A percentile compares a stretch with the other conserved stretches of the same genome.
These are phyloP conservation scores for Calonectria hongkongensis DNA, from an alignment of 2,329 filamentous ascomycete genomes.

Conservation along the genomic window DNA sequence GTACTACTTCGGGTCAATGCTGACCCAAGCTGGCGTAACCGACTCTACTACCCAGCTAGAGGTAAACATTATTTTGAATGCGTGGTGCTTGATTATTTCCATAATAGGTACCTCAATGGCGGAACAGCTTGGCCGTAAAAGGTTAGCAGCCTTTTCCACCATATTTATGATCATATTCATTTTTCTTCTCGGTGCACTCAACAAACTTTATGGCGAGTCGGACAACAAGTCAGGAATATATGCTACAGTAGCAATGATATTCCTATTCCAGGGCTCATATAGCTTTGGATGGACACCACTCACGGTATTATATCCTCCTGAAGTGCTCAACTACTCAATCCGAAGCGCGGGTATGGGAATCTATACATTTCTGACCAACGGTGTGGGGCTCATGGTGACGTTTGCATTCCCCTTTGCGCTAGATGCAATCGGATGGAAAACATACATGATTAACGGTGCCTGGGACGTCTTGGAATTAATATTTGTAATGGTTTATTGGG, in stretches of 20 bases:
- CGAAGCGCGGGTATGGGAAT: conserved; percentile 60
- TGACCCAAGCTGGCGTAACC: conserved; percentile 68
- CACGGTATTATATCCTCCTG: conserved; percentile 53
- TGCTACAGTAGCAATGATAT: conserved; percentile 57
- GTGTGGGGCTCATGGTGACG: conserved; percentile 31
- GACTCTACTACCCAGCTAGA: conserved; percentile 65
- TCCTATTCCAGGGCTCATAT: conserved; percentile 56
- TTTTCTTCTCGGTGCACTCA: conserved; percentile 70
- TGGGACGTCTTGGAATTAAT: conserved; percentile 52
- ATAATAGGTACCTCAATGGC: conserved; percentile 65
- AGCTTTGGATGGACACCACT: conserved; percentile 55
- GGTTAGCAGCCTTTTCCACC: conserved; percentile 63
- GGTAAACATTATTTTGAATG: conserved; percentile 71
- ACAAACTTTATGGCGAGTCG: conserved; percentile 60
- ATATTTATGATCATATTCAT: conserved; percentile 64
- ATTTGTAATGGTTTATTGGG: conserved; percentile 34
- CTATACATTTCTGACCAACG: conserved; percentile 39
- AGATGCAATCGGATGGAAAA: conserved; percentile 52
- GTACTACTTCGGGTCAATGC: conserved; percentile 60
- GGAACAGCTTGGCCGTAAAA: conserved; percentile 66
- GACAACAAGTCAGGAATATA: conserved; percentile 62
- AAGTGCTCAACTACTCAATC: conserved; percentile 56
- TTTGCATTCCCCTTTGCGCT: conserved; percentile 51
- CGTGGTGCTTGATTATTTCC: conserved; percentile 66
- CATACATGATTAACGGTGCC: conserved; percentile 51